Evolutionary conservation across 1,284 basidiomycete genomes (phyloP).

Genomic region (Sporisorium sorghi): DNA sequence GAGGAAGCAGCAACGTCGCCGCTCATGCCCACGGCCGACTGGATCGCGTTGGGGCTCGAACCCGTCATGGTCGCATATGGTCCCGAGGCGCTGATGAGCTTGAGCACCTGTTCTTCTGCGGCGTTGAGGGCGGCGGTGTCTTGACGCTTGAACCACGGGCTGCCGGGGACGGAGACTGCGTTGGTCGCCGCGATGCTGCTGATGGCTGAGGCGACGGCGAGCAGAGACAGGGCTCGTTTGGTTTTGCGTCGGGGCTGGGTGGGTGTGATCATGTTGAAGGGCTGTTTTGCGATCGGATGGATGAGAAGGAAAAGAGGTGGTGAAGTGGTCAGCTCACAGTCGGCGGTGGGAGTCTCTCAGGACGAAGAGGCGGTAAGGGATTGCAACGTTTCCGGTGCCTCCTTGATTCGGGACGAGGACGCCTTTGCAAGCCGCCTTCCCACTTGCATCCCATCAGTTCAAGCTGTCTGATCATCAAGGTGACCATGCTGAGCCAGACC

Average conservation of each 20-base stretch:
- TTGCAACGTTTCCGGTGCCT: too few species aligned
- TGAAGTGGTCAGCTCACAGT: background rate
- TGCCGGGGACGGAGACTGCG: slow-evolving; percentile 7
- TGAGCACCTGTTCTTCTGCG: slow-evolving; percentile 20
- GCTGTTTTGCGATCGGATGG: background rate
- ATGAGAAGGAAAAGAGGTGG: background rate
- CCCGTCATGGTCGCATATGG: slow-evolving; percentile 35
- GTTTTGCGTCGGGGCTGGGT: background rate
- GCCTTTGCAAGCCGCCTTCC: background rate
- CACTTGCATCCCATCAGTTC: background rate
- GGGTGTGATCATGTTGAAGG: background rate
- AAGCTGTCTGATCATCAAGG: background rate
- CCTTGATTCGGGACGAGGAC: too few species aligned
- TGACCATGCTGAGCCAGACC: background rate
- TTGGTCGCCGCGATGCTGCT: slow-evolving; percentile 5
- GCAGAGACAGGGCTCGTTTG: slow-evolving; percentile 12
- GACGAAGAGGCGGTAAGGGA: background rate
- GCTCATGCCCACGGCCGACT: slow-evolving; percentile 36
- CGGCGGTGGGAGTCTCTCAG: background rate
- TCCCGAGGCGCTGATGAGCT: slow-evolving; percentile 38
- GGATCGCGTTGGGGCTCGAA: slow-evolving; percentile 22
- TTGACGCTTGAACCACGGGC: slow-evolving; percentile 35
- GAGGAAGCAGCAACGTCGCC: slow-evolving; percentile 21
- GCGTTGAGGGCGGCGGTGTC: background rate
- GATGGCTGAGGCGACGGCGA: slow-evolving; percentile 18